phyloP scores from a whole-genome alignment of 805 yeast species.

The Sugiyamaella mastotermitis region DNA sequence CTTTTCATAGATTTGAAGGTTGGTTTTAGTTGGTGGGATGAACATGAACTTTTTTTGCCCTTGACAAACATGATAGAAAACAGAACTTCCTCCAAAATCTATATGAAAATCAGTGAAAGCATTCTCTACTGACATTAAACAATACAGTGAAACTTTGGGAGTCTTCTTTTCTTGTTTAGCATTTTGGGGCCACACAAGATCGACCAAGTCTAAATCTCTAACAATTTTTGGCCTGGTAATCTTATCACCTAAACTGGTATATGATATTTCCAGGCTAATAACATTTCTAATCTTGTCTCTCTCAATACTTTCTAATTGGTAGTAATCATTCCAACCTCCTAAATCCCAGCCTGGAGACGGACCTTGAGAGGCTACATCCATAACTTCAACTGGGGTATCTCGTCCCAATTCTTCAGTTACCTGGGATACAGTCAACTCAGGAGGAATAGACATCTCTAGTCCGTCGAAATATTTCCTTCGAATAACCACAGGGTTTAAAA shows the following conservation, averaged over 20 bases:
- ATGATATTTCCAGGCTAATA: slow-evolving; percentile 71
- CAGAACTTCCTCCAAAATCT: slow-evolving; percentile 91
- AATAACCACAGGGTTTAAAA: slow-evolving; percentile 43
- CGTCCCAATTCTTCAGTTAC: slow-evolving; percentile 57
- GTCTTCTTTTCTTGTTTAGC: slow-evolving; percentile 12
- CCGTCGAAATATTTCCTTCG: slow-evolving; percentile 28
- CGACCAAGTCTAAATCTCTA: slow-evolving; percentile 59
- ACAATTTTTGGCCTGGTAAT: slow-evolving; percentile 66
- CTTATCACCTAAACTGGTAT: slow-evolving; percentile 41
- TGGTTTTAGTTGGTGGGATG: slow-evolving; percentile 67
- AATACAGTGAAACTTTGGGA: slow-evolving; percentile 54
- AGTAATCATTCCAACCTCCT: slow-evolving; percentile 71
- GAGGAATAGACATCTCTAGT: slow-evolving; percentile 53
- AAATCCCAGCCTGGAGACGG: slow-evolving; percentile 55
- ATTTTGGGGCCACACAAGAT: slow-evolving; percentile 51
- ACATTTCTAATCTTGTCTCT: slow-evolving; percentile 73
- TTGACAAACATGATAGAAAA: slow-evolving; percentile 73
- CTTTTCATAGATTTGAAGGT: slow-evolving; percentile 52
- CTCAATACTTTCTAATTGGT: slow-evolving; percentile 35
- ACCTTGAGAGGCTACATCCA: slow-evolving; percentile 84
- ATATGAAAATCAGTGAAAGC: slow-evolving; percentile 87
- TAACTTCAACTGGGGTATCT: slow-evolving; percentile 64
- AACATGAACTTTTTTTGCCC: slow-evolving; percentile 73
- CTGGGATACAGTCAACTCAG: slow-evolving; percentile 45
- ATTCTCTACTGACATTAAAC: slow-evolving; percentile 76